Evolutionary conservation across 805 yeast species (phyloP).

Genomic region (Kodamaea kaohsiungensis): DNA sequence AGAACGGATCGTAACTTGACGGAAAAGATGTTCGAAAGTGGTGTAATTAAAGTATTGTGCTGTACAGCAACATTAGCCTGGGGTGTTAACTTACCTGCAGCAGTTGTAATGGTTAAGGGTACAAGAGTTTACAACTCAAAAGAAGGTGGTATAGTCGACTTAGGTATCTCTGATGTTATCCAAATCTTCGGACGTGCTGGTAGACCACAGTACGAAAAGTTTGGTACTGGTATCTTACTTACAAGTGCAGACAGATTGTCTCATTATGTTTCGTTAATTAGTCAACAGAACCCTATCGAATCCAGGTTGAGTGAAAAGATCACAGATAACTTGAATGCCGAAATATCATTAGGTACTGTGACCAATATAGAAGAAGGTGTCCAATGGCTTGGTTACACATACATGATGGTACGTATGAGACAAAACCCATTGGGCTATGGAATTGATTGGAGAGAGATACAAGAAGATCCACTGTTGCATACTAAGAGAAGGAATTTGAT

Average conservation of each 20-base stretch:
- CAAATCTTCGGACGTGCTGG: slow-evolving; percentile 99
- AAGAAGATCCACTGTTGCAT: slow-evolving; percentile 78
- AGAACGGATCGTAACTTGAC: slow-evolving; percentile 87
- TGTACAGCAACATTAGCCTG: slow-evolving; percentile 98
- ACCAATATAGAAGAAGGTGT: slow-evolving; percentile 93
- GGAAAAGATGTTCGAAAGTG: slow-evolving; percentile 81
- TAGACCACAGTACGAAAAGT: slow-evolving; percentile 91
- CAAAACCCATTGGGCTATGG: slow-evolving; percentile 93
- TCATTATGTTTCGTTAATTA: slow-evolving; percentile 82
- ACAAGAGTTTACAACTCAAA: slow-evolving; percentile 94
- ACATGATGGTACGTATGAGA: slow-evolving; percentile 90
- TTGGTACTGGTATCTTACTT: slow-evolving; percentile 89
- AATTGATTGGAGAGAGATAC: slow-evolving; percentile 80
- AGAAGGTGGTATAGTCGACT: slow-evolving; percentile 89
- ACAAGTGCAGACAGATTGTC: slow-evolving; percentile 81
- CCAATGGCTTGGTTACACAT: slow-evolving; percentile 97
- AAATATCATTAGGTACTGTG: slow-evolving; percentile 91
- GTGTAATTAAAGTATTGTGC: slow-evolving; percentile 85
- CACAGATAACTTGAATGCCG: slow-evolving; percentile 94
- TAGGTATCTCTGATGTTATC: slow-evolving; percentile 94
- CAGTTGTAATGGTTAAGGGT: slow-evolving; percentile 94
- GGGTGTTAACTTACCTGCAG: slow-evolving; percentile 99
- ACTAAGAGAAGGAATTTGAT: slow-evolving; percentile 76
- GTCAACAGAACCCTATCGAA: slow-evolving; percentile 97
- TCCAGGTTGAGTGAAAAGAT: slow-evolving; percentile 74